Evolutionary conservation across 2,329 filamentous ascomycete genomes (phyloP).

Genomic region (Stagonosporopsis rhizophila): DNA sequence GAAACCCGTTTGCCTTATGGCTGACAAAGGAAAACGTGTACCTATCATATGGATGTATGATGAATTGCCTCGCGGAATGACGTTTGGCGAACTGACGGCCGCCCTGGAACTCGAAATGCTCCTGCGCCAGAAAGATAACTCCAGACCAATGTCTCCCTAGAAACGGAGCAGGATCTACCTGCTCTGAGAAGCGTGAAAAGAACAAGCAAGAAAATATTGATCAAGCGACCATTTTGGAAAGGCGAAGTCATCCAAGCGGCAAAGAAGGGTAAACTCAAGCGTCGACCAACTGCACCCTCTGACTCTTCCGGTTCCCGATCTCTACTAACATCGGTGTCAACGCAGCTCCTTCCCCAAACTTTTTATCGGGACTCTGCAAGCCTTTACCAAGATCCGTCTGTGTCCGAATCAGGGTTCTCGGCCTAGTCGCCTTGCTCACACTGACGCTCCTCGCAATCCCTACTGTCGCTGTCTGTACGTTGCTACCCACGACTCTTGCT

Average conservation of each 20-base stretch:
- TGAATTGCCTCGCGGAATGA: slow-evolving; percentile 7
- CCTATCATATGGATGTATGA: not conserved
- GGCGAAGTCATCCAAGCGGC: not conserved
- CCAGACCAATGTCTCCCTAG: slow-evolving; percentile 1
- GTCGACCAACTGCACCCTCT: slow-evolving; percentile 46
- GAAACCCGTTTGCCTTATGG: not conserved
- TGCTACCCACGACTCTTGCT: slow-evolving; percentile 9
- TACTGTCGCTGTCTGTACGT: slow-evolving; percentile 32
- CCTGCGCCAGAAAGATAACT: not conserved
- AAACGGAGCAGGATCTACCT: slow-evolving; percentile 10
- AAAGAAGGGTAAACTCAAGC: slow-evolving; percentile 22
- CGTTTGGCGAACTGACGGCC: not conserved
- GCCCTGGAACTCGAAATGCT: not conserved
- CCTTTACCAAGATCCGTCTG: slow-evolving; percentile 14
- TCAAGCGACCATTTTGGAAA: not conserved
- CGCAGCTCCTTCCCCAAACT: slow-evolving; percentile 35
- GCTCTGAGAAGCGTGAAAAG: not conserved
- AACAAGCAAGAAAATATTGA: slow-evolving; percentile 6
- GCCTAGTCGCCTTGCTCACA: slow-evolving; percentile 39
- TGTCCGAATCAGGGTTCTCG: slow-evolving; percentile 27
- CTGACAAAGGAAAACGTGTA: slow-evolving; percentile 6
- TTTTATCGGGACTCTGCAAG: slow-evolving; percentile 25
- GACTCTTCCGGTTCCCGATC: slow-evolving; percentile 45
- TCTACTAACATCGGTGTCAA: slow-evolving; percentile 48
- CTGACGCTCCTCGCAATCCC: slow-evolving; percentile 44